These are phyloP conservation scores for Suillus spraguei DNA, from an alignment of 768 basidiomycete genomes.

Conservation along the genomic window DNA sequence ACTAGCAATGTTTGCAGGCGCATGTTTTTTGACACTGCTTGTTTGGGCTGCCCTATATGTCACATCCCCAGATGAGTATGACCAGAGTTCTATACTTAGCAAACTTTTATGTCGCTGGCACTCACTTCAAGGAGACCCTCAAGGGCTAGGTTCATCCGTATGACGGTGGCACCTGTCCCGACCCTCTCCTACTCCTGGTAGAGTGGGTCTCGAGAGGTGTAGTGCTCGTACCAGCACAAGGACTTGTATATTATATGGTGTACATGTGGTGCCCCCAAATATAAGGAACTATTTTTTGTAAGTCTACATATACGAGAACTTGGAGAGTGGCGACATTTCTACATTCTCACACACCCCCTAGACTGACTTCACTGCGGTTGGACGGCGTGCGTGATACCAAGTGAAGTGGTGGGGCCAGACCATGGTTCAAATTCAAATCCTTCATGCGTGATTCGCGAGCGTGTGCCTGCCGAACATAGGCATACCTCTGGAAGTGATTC, in stretches of 20 bases:
- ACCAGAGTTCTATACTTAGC: background rate
- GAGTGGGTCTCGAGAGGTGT: background rate
- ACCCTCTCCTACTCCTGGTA: background rate
- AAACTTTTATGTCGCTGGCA: constrained; percentile 1
- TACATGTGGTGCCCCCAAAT: background rate
- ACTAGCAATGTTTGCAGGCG: constrained; percentile 10
- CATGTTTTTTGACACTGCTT: background rate
- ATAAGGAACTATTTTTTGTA: background rate
- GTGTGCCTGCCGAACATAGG: constrained; percentile 83
- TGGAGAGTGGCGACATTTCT: background rate
- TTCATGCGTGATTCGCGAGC: constrained; percentile 51
- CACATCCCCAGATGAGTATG: background rate
- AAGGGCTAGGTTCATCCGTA: background rate
- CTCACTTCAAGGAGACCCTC: background rate
- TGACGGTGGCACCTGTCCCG: constrained; percentile 1
- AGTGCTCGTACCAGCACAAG: no score
- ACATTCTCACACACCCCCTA: constrained; percentile 34
- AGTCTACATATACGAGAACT: background rate
- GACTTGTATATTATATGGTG: background rate
- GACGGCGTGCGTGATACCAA: constrained; percentile 43
- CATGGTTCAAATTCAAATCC: constrained; percentile 36
- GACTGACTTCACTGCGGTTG: constrained; percentile 48
- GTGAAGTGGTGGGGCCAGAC: constrained; percentile 36
- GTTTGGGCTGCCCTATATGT: background rate
- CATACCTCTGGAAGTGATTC: constrained; percentile 89